phyloP scores from a whole-genome alignment of 1,139 yeast genomes.

The Diutina mesorugosa region DNA sequence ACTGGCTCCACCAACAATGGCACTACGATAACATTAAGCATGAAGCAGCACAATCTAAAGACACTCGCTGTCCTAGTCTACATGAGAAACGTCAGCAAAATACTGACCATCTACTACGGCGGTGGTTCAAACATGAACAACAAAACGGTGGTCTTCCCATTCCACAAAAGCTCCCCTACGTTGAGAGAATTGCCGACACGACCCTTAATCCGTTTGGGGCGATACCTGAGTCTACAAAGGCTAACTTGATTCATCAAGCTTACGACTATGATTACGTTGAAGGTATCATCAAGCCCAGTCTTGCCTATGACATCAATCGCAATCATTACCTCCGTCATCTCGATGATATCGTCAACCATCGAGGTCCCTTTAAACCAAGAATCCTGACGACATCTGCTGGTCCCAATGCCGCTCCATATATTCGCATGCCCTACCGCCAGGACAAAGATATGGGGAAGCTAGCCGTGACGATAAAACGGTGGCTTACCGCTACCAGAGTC shows the following conservation, averaged over 20 bases:
- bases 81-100: not conserved
- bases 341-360: constrained; percentile 13
- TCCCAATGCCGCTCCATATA: constrained; percentile 15
- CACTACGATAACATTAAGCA: not conserved
- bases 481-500: constrained; percentile 14
- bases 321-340: constrained; percentile 13
- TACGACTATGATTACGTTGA: constrained; percentile 12
- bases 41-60: not conserved
- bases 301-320: constrained; percentile 24
- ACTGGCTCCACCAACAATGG: not conserved
- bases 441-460: constrained; percentile 9
- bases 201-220: not conserved
- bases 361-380: constrained; percentile 26
- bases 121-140: constrained; percentile 1
- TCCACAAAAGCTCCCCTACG: not conserved
- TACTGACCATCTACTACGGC: not conserved
- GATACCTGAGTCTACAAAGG: not conserved
- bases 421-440: constrained; percentile 14
- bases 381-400: constrained; percentile 21
- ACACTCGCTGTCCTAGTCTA: not conserved
- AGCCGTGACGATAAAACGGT: constrained; percentile 21
- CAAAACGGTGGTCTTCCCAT: not conserved
- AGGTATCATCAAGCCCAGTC: constrained; percentile 20
- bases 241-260: not conserved
- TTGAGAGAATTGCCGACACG: not conserved